A percentile compares a stretch with the other conserved stretches of the same genome.
Evolutionary conservation across 768 basidiomycete genomes (phyloP).

Genomic region (Nevesoporus exiguus): DNA sequence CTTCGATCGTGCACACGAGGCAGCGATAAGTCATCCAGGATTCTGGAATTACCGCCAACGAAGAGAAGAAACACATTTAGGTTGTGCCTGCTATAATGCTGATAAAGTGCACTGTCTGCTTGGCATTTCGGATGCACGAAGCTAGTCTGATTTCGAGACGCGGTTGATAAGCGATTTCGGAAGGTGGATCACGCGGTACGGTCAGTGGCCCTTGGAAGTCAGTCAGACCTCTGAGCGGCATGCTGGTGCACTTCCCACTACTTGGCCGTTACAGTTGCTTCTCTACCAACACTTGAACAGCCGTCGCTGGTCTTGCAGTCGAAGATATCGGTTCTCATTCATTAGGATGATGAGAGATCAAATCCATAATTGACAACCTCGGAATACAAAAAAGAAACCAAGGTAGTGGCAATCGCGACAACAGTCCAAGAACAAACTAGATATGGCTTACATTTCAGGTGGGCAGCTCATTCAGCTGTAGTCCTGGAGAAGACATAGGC

Average conservation of each 20-base stretch:
- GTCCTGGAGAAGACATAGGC: not conserved
- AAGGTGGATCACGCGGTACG: not conserved
- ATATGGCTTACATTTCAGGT: not conserved
- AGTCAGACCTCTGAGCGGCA: no score
- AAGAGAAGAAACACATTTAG: not conserved
- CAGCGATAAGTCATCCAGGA: slow-evolving; percentile 1
- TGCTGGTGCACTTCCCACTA: no score
- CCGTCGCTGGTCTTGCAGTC: no score
- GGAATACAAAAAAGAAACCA: no score
- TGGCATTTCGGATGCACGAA: not conserved
- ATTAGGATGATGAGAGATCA: no score
- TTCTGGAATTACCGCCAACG: slow-evolving; percentile 3
- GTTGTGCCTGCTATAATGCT: slow-evolving; percentile 9
- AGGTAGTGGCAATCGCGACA: no score
- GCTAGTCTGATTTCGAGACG: not conserved
- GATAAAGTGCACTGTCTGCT: not conserved
- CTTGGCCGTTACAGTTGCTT: no score
- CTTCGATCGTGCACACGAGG: slow-evolving; percentile 18
- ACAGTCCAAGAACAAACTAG: no score
- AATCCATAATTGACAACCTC: no score
- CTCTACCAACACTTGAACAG: no score
- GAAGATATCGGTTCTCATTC: no score
- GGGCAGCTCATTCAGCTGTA: not conserved
- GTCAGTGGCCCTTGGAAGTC: no score
- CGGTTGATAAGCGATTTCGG: not conserved